A percentile compares a stretch with the other conserved stretches of the same genome.
phyloP scores from a whole-genome alignment of 139 green algal genomes.

The Edaphochlamys debaryana region DNA sequence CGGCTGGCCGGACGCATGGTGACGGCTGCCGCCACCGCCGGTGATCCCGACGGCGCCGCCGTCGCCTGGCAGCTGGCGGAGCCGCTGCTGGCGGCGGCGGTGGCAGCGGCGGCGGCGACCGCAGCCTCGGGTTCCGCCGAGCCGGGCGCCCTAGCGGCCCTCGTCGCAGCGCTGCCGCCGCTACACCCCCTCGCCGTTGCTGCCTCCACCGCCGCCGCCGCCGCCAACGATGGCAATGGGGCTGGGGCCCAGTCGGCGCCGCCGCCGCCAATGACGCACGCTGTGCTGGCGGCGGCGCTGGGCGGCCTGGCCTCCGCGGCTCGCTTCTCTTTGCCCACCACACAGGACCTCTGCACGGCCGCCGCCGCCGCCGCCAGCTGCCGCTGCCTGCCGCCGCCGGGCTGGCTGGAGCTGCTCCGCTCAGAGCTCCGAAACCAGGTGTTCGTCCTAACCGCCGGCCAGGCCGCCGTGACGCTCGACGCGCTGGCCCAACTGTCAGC shows the following conservation, averaged over 20 bases:
- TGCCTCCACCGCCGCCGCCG: background rate
- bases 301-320: background rate
- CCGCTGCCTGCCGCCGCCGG: background rate
- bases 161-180: conserved; percentile 1
- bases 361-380: conserved; percentile 12
- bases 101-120: background rate
- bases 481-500: conserved; percentile 1
- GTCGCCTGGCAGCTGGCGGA: conserved; percentile 1
- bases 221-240: background rate
- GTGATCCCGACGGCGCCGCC: background rate
- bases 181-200: conserved; percentile 9
- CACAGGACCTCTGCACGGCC: background rate
- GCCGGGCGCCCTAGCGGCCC: background rate
- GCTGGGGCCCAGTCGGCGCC: background rate
- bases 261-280: conserved; percentile 5
- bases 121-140: too few relatives aligned
- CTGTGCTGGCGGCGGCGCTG: conserved; percentile 4
- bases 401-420: conserved; percentile 20
- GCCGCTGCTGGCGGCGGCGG: conserved; percentile 5
- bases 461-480: background rate
- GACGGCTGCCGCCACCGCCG: background rate
- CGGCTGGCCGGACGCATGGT: background rate
- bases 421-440: conserved; percentile 25
- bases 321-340: background rate
- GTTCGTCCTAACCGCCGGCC: background rate